A percentile compares a stretch with the other conserved stretches of the same genome.
These are phyloP conservation scores for Candida gorgasii DNA, from an alignment of 805 yeast genomes.

Conservation along the genomic window DNA sequence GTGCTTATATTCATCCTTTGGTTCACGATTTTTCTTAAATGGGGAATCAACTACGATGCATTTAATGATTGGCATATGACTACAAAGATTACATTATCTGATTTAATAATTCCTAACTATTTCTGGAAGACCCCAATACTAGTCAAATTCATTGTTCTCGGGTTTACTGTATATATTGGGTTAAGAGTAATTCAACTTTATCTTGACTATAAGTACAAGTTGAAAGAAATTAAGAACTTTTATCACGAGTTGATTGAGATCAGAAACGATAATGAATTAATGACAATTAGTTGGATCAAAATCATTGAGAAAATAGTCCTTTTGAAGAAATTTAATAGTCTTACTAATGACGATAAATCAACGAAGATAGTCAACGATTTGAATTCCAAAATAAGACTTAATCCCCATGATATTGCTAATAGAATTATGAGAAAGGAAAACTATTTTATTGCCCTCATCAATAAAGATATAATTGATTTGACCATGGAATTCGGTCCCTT, in stretches of 20 bases:
- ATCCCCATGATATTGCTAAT: conserved; percentile 93
- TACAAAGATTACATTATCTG: conserved; percentile 23
- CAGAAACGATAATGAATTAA: conserved; percentile 72
- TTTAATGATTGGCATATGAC: conserved; percentile 26
- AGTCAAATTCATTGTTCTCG: conserved; percentile 63
- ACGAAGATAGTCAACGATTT: conserved; percentile 43
- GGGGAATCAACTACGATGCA: conserved; percentile 68
- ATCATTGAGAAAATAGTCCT: conserved; percentile 75
- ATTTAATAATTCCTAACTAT: conserved; percentile 44
- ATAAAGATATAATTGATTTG: conserved; percentile 70
- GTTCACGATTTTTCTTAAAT: conserved; percentile 74
- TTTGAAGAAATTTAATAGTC: conserved; percentile 78
- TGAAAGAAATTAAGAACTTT: conserved; percentile 75
- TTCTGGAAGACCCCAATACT: conserved; percentile 40
- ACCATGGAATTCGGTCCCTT: conserved; percentile 36
- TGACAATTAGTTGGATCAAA: conserved; percentile 90
- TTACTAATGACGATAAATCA: conserved; percentile 34
- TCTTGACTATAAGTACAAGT: conserved; percentile 58
- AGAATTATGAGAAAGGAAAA: conserved; percentile 95
- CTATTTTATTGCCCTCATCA: conserved; percentile 86
- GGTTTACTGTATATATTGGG: conserved; percentile 54
- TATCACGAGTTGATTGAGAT: conserved; percentile 71
- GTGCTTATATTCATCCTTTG: conserved; percentile 79
- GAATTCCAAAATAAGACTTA: conserved; percentile 71
- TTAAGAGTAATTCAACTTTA: conserved; percentile 56